phyloP scores from a whole-genome alignment of 108 stramenopile genomes.

The Cyclotella cryptica region DNA sequence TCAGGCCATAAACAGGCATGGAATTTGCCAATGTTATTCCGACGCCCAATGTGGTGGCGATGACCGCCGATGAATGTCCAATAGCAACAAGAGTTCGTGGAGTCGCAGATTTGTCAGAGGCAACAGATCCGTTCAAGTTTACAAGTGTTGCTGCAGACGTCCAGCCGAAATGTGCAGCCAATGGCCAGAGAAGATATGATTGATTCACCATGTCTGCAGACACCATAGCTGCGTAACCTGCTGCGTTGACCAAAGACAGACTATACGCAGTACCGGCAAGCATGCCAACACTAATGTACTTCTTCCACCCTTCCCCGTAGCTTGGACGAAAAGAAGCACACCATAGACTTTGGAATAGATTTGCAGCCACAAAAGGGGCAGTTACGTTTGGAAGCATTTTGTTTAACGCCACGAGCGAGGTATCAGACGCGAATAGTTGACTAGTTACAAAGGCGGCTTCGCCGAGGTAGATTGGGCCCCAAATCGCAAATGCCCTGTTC shows the following conservation, averaged over 20 bases:
- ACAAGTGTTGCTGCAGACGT: slow-evolving; percentile 75
- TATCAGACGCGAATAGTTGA: slow-evolving; percentile 46
- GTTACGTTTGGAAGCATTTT: slow-evolving; percentile 47
- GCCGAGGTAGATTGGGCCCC: slow-evolving; percentile 82
- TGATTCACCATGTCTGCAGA: slow-evolving; percentile 14
- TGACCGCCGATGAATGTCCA: slow-evolving; percentile 68
- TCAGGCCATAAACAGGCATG: slow-evolving; percentile 67
- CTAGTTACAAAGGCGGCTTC: slow-evolving; percentile 60
- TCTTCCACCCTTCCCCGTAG: slow-evolving; percentile 61
- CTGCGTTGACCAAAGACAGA: slow-evolving; percentile 60
- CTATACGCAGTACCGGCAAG: slow-evolving; percentile 67
- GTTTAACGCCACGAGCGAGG: slow-evolving; percentile 20
- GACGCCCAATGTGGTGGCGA: slow-evolving; percentile 68
- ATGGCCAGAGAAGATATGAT: slow-evolving; percentile 48
- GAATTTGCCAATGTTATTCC: slow-evolving; percentile 46
- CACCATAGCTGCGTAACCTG: slow-evolving; percentile 22
- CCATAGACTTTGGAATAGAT: slow-evolving; percentile 74
- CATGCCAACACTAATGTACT: slow-evolving; percentile 56
- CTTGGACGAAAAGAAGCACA: slow-evolving; percentile 72
- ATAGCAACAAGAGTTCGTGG: slow-evolving; percentile 45
- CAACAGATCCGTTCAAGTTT: slow-evolving; percentile 68
- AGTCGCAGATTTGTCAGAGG: slow-evolving; percentile 38
- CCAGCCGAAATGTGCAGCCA: slow-evolving; percentile 82
- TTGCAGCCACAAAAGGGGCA: slow-evolving; percentile 65
- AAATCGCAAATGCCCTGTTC: slow-evolving; percentile 73